Evolutionary conservation across 2,329 filamentous ascomycete genomes (phyloP), one percentile per base, ranked within the genome.

Genomic region (Chaetomium olivaceum): DNA sequence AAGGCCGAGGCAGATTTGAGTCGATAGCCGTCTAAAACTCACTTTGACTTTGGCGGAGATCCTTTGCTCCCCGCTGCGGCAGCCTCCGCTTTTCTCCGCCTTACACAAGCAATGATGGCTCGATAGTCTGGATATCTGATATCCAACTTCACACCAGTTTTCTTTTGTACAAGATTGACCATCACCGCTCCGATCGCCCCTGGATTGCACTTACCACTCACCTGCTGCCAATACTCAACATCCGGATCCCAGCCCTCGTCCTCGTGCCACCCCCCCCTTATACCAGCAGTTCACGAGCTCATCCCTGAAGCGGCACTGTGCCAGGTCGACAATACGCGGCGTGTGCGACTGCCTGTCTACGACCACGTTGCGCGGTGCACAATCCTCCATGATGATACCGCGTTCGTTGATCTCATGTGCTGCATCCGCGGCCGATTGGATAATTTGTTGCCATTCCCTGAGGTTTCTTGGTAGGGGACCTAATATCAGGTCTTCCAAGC

Each of bases 231-330:
- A 46, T 63, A 63, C 61, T 63, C 57, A 19, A 64, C 39, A 43
- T 64, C 63, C 58, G 58, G 63, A 64, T 64, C 58, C 63, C 63
- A 64, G 29, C 12, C 52, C 51, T 64, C 63, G 21, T 64, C 58
- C 43, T 64, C 52, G 39, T 64, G 29, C 58, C 58, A 64, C 39
- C 23, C 52, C 36, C 36, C 1, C n/a, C 23, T 43, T 3, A 29
- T 58, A 46, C 63, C 63, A 64, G 43, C 19, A 1, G 0, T 2
- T 43, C 51, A 25, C 58, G 58, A 64, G 14, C 63, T 64, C 63
- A 8, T 61, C 63, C 29, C 23, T 39, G 31, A 64, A 61, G 39
- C 1, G 4, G 39, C 58, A 64, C 25, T 61, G 63, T 43, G 63
- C 63, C 29, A 64, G 52, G 8, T 64, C 63, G 51, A 64, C 51